Evolutionary conservation across 2,329 filamentous ascomycete genomes (phyloP), one percentile per base, ranked within the genome.

Genomic region (Diplodia seriata): DNA sequence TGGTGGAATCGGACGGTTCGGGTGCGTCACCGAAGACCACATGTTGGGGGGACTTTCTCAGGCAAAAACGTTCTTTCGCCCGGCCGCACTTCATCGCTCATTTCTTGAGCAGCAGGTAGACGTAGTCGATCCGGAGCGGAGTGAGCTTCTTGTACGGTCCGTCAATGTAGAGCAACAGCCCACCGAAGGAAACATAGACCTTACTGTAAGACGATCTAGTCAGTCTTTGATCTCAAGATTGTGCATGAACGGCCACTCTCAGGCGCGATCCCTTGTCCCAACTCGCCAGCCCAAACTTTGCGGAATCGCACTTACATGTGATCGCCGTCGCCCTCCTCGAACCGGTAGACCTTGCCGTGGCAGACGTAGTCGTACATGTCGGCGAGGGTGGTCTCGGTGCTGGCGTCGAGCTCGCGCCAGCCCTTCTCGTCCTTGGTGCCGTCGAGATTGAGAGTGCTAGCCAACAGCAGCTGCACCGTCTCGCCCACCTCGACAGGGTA

Each of bases 111-210:
- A 98, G 86, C 70, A 99, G 86, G 78, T 99, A 99, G 71, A 96
- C 89, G 77, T 97, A 90, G 79, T 99, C 95, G 75, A 97, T 94
- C 74, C 93, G 89, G 76, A 99, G 82, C 33, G 93, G 91, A 40
- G 91, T 96, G 70, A 99, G 87, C 84, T 97, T 97, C 85, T 95
- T 96, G 80, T 97, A 95, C 2, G 95, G 95, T 6, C 96, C 95
- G 75, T 97, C 91, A 67, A 99, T 86, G 74, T 91, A 93, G 82
- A 98, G 90, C 74, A 99, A 82, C 71, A 99, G 83, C 8, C 95
- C 95, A 57, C 95, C 95, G 75, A 97, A 99, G 1, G 93, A 97
- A 73, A 96, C 86, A 81, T 94, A 99, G 33, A 93, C 92, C 79
- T 97, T 96, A 78, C 94, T 98, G 73, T 72, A 70, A 11, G 62